Evolutionary conservation across 768 basidiomycete species (phyloP), one percentile per base, ranked within the genome.

Genomic region (Boletus barrowsii): DNA sequence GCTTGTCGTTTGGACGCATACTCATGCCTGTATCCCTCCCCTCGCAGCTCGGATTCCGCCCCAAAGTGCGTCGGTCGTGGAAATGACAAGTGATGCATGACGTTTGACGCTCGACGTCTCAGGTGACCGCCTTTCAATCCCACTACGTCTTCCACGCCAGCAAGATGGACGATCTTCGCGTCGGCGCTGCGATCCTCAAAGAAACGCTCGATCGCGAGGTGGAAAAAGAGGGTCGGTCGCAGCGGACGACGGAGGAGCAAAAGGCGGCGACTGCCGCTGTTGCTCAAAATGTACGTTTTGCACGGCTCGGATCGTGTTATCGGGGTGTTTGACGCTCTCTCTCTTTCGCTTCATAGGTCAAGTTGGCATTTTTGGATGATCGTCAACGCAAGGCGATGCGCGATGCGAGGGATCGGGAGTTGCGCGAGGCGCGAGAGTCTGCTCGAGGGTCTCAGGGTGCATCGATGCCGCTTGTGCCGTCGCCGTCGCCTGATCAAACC

Each of bases 301-400:
- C 3, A 14, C 46, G 4, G 13, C 13, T 14, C 14, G 4, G 33
- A 13, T 14, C 11, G 33, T 6, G 11, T 35, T 11, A 4, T n/a
- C 37, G 35, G 6, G 11, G 14, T 36, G 35, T 39, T 37, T 39
- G 37, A 39, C 17, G 17, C 13, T 14, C n/a, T n/a, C n/a, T n/a
- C n/a, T n/a, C n/a, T n/a, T n/a, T n/a, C 14, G 14, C 36, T 37
- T 10, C 17, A 42, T 58, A 92, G 90, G 83, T 88, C n/a, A 88
- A 84, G 66, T 69, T 90, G 47, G 86, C 86, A 2, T 92, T 82
- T 65, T 76, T 90, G 62, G 91, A 93, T 44, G 91, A 93, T 64
- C 79, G 91, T 47, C 85, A 76, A 63, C 70, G 73, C 1, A 86
- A 83, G 62, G 67, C 71, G 61, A 49, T 79, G 54, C 70, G 68